Base-by-base conservation (phyloP, 345 rosid species). In the Raphanus sativus region DNA sequence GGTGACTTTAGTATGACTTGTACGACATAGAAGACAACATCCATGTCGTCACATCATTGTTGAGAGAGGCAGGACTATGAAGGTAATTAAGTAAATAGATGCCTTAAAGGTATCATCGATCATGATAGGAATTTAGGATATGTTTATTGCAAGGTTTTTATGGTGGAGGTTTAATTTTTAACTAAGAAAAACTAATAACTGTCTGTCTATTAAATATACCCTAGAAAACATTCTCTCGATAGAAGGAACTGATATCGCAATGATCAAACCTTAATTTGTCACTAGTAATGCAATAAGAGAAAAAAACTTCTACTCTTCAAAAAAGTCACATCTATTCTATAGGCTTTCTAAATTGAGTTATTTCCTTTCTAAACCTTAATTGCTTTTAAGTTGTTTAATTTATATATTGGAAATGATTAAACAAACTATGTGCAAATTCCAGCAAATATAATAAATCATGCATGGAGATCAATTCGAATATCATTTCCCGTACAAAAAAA, bases 371-470 rank as follows among this genome's bases (percentile, higher is more conserved):
- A 52, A 52, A 52, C 16, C 54, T 48, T 13, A 52, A 13, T 50
- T 52, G 24, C 2, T 52, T 42, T 15, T 52, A 52, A 15, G 25
- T 52, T 52, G 25, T 15, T 15, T 15, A 52, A 52, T 24, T 48
- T 58, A 58, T 24, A 58, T 58, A 58, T 9, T 58, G 12, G n/a
- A 58, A 58, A 10, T 58, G 29, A 58, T 24, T 24, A 24, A 9
- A 50, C 8, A 63, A 73, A 21, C 17, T 10, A 55, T 54, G 13
- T 6, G 55, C 32, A 28, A 32, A 32, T 24, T 61, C 69, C 74
- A 76, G 54, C 68, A 67, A 40, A 8, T 58, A 24, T 7, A 66
- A 26, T 50, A 66, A 40, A 58, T 59, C 48, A 67, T 40, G 61
- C 60, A 38, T 26, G 17, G 58, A 45, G 63, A 45, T 33, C 2